Conservation (phyloP, 2,329 filamentous ascomycete species). For the Fusarium decemcellulare region DNA sequence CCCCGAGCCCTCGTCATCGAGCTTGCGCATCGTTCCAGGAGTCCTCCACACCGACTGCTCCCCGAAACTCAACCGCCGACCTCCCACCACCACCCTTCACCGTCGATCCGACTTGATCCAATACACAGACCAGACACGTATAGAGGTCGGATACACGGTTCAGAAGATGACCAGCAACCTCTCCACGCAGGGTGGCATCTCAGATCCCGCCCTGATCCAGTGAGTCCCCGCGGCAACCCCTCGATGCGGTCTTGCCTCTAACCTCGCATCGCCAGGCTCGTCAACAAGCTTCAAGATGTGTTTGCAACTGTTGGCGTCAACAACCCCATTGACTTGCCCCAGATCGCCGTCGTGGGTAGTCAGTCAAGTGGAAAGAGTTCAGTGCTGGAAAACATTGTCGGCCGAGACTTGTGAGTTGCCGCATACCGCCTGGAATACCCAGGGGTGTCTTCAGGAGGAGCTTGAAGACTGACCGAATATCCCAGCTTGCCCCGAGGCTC, state of each 20-base stretch:
- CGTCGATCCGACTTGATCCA: slow-evolving; percentile 28
- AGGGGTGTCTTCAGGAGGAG: background rate
- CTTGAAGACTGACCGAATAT: slow-evolving; percentile 30
- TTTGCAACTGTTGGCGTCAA: slow-evolving; percentile 98
- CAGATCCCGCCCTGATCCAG: slow-evolving; percentile 77
- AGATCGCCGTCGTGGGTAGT: slow-evolving; percentile 98
- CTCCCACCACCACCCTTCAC: slow-evolving; percentile 26
- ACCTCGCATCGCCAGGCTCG: slow-evolving; percentile 70
- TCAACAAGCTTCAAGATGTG: slow-evolving; percentile 99
- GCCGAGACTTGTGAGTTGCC: slow-evolving; percentile 91
- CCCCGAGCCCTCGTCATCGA: slow-evolving; percentile 1
- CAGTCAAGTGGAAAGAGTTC: slow-evolving; percentile 99
- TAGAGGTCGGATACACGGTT: slow-evolving; percentile 23
- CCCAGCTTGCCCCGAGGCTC: slow-evolving; percentile 93
- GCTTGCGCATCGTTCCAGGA: slow-evolving; percentile 31
- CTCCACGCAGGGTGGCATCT: slow-evolving; percentile 70
- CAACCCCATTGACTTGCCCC: slow-evolving; percentile 98
- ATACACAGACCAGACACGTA: slow-evolving; percentile 23
- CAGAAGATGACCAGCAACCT: slow-evolving; percentile 55
- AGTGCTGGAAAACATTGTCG: slow-evolving; percentile 98
- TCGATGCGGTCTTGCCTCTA: slow-evolving; percentile 37
- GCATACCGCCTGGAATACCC: slow-evolving; percentile 13
- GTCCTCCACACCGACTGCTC: slow-evolving; percentile 41
- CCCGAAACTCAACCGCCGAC: slow-evolving; percentile 29
- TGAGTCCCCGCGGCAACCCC: slow-evolving; percentile 51